phyloP scores from a whole-genome alignment of 2,329 filamentous ascomycete species.

The Penicillium sp. region DNA sequence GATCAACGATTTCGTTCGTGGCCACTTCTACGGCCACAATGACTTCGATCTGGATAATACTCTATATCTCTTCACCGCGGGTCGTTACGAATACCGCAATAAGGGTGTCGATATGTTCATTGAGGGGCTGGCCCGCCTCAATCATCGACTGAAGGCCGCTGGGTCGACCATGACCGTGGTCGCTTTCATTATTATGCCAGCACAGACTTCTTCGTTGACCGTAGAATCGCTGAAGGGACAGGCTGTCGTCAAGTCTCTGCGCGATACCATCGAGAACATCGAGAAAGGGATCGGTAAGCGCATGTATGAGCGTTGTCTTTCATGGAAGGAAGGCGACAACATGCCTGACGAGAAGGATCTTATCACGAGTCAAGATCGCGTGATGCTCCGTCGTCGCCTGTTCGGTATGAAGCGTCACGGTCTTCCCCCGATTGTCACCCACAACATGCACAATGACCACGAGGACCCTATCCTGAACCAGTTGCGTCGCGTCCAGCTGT shows the following conservation, averaged over 20 bases:
- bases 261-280: slow-evolving; percentile 89
- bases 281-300: slow-evolving; percentile 89
- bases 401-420: slow-evolving; percentile 95
- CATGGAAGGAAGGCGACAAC: slow-evolving; percentile 92
- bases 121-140: slow-evolving; percentile 88
- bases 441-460: slow-evolving; percentile 94
- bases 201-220: slow-evolving; percentile 89
- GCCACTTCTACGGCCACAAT: slow-evolving; percentile 97
- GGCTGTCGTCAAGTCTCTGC: slow-evolving; percentile 92
- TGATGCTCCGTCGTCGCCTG: slow-evolving; percentile 82
- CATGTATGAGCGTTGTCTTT: slow-evolving; percentile 88
- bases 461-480: slow-evolving; percentile 96
- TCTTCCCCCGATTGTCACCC: slow-evolving; percentile 92
- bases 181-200: slow-evolving; percentile 98
- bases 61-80: slow-evolving; percentile 94
- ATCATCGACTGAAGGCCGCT: slow-evolving; percentile 81
- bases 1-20: slow-evolving; percentile 96
- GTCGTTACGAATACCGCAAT: slow-evolving; percentile 95
- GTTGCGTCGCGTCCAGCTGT: slow-evolving; percentile 90
- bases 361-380: slow-evolving; percentile 85
- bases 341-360: slow-evolving; percentile 96
- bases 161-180: slow-evolving; percentile 93
- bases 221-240: slow-evolving; percentile 96
- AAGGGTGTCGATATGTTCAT: slow-evolving; percentile 99
- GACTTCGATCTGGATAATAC: slow-evolving; percentile 97